Evolutionary conservation across 73 alveolate genomes (phyloP).

Genomic region (Diophrys appendiculata): DNA sequence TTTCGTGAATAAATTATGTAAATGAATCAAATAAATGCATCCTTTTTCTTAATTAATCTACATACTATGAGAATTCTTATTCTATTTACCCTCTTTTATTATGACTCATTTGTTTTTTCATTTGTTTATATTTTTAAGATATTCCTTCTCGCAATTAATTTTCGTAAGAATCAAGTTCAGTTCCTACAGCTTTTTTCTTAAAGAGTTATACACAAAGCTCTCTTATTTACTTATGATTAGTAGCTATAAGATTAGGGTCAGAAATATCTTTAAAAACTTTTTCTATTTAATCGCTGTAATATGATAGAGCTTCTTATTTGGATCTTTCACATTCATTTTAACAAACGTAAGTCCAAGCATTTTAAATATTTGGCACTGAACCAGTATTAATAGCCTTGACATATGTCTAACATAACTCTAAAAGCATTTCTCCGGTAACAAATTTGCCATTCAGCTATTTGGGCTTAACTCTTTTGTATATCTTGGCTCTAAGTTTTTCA

Average conservation of each 20-base stretch:
- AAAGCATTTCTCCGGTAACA: conserved; percentile 88
- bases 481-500: conserved; percentile 76
- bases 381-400: conserved; percentile 94
- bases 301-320: conserved; percentile 5
- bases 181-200: conserved; percentile 59
- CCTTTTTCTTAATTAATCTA: no score
- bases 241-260: no score
- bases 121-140: no score
- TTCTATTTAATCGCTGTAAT: conserved; percentile 15
- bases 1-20: no score
- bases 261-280: conserved; percentile 1
- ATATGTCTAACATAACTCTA: conserved; percentile 88
- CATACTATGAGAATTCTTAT: no score
- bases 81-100: no score
- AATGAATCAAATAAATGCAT: no score
- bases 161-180: no score
- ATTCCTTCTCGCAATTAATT: no score
- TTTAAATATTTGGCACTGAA: conserved; percentile 94
- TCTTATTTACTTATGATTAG: no score
- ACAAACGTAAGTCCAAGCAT: conserved; percentile 96
- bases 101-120: no score
- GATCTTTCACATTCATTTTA: conserved; percentile 88
- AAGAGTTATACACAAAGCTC: no score
- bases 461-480: conserved; percentile 91
- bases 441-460: conserved; percentile 89